phyloP scores from a whole-genome alignment of 164 flowering plant genomes.

The Euptelea pleiosperma region DNA sequence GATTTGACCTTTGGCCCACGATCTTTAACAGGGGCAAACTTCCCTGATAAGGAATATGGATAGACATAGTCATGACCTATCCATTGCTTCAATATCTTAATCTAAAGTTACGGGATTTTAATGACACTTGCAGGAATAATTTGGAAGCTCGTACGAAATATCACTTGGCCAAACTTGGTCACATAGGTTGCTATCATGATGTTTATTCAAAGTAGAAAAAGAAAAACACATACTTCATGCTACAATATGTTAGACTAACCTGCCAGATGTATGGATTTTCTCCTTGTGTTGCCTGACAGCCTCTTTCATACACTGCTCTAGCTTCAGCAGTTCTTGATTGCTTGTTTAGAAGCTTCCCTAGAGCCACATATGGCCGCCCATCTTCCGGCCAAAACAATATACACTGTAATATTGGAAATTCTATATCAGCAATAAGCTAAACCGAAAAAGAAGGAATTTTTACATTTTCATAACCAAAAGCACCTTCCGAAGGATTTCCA shows the following conservation, averaged over 20 bases:
- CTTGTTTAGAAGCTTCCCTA: slow-evolving; percentile 57
- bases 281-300: slow-evolving; percentile 93
- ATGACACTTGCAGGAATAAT: too few relatives aligned
- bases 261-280: slow-evolving; percentile 96
- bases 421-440: not conserved
- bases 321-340: slow-evolving; percentile 65
- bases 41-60: too few relatives aligned
- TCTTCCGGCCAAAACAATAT: slow-evolving; percentile 70
- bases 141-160: too few relatives aligned
- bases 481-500: slow-evolving; percentile 61
- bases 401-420: slow-evolving; percentile 21
- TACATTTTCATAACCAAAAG: not conserved
- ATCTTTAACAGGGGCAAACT: too few relatives aligned
- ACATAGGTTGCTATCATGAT: too few relatives aligned
- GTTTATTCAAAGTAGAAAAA: too few relatives aligned
- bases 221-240: too few relatives aligned
- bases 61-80: too few relatives aligned
- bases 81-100: too few relatives aligned
- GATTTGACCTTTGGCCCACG: too few relatives aligned
- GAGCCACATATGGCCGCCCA: slow-evolving; percentile 72
- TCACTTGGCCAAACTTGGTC: too few relatives aligned
- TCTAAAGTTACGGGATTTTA: too few relatives aligned
- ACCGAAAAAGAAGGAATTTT: not conserved
- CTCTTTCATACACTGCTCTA: slow-evolving; percentile 74
- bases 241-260: slow-evolving; percentile 42